Evolutionary conservation across 208 protist species (phyloP).

Genomic region (Herpetomonas samuelpessoai): DNA sequence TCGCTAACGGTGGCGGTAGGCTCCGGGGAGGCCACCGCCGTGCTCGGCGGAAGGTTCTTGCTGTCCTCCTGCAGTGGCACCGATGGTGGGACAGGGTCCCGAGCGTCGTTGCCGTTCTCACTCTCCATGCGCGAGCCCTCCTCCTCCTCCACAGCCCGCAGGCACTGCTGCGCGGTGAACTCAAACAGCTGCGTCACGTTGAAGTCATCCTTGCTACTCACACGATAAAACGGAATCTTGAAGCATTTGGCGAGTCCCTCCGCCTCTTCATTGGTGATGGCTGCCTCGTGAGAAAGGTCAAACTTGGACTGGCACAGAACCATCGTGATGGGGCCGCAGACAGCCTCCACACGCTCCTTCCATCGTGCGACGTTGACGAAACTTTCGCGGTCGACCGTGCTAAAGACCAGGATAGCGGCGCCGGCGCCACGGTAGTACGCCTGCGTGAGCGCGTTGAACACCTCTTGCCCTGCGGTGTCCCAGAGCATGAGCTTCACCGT

Average conservation of each 20-base stretch:
- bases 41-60: too few species aligned
- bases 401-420: slow-evolving; percentile 88
- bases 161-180: slow-evolving; percentile 69
- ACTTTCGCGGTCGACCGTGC: slow-evolving; percentile 87
- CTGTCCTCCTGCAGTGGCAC: not conserved
- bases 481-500: slow-evolving; percentile 92
- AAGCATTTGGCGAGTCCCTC: slow-evolving; percentile 81
- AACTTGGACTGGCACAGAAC: slow-evolving; percentile 95
- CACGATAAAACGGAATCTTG: slow-evolving; percentile 86
- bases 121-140: not conserved
- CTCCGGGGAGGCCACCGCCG: too few species aligned
- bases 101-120: slow-evolving; percentile 1
- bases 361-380: slow-evolving; percentile 80
- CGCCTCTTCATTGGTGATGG: slow-evolving; percentile 80
- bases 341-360: slow-evolving; percentile 86
- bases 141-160: slow-evolving; percentile 15
- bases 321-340: slow-evolving; percentile 84
- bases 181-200: slow-evolving; percentile 91
- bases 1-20: too few species aligned
- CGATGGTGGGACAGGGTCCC: not conserved
- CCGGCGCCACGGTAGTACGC: slow-evolving; percentile 91
- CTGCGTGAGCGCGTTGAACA: slow-evolving; percentile 91
- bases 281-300: slow-evolving; percentile 85
- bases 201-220: slow-evolving; percentile 92
- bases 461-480: slow-evolving; percentile 95